Base-by-base conservation (phyloP, 2,329 filamentous ascomycete species). In the Cylindrodendrum hubeiense region DNA sequence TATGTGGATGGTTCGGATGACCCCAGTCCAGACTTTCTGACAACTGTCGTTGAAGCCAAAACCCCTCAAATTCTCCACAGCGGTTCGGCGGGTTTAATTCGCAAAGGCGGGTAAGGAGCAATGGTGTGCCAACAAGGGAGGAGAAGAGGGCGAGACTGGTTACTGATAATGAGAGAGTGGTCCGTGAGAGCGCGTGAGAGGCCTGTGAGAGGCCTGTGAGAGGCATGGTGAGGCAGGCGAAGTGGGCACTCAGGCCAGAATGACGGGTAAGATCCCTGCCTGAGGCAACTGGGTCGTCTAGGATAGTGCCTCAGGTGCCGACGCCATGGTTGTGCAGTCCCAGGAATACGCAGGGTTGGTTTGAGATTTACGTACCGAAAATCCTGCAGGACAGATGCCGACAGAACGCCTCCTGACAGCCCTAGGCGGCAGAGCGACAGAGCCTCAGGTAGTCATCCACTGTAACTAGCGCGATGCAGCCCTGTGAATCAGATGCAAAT, bases 211-310 rank as follows among this genome's bases (percentile, higher is more conserved):
- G 69, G 54, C 67, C 51, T 69, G 62, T 65, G 57, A 70, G 64
- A 57, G 55, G 33, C 50, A 57, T 65, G 50, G 33, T 55, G 49
- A 59, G 17, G 44, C 61, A 60, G 39, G 47, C 57, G 46, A 62
- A 50, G 65, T 61, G 55, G 58, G 63, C 66, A 58, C 67, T 72
- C 59, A 63, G 61, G 33, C 67, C 67, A 72, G 50, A 61, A 67
- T 69, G 70, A 69, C 44, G 53, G 53, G 65, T 24, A n/a, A 43
- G 6, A 51, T 22, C 28, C 26, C 3, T 75, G 78, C 78, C 78
- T 79, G 56, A 79, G 78, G 77, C 77, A 74, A 8, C 3, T 5
- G 17, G n/a, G 43, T 39, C n/a, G 28, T 50, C 37, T 10, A 19
- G 49, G 19, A 47, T 68, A 50, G 22, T 73, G 69, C 71, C 70